Evolutionary conservation across 1,139 yeast species (phyloP), one percentile per base, ranked within the genome.

Genomic region (Spathaspora sp.): DNA sequence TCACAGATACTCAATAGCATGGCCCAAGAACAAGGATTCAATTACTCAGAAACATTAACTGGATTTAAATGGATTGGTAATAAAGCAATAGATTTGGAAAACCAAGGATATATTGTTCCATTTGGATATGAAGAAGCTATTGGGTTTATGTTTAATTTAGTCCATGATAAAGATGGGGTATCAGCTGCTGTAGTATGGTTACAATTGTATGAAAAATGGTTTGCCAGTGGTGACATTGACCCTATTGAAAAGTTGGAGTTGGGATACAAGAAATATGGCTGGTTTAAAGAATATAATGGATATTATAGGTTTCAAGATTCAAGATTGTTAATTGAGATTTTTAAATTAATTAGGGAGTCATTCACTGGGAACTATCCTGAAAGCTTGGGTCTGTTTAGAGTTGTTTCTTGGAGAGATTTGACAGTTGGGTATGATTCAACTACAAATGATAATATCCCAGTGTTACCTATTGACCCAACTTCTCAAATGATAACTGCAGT

Each of bases 31-130:
- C 75, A 80, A 46, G 86, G 86, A 0, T 84, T 86, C 60, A 71
- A 80, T 41, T 87, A 76, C 64, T 77, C 72, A 41, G 98, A 93
- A 51, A 91, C 98, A 0, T 72, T 93, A 45, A 93, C 98, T 0
- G 98, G 99, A 1, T 93, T 93, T 71, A 93, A 93, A 66, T 93
- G 99, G 99, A 86, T 93, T 43, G 99, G 98, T 2, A 93, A 93
- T 62, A 79, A 82, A 52, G 95, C 97, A 1, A 81, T 86, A 33
- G 88, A 84, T 23, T 70, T 88, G 47, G 89, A 86, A 52, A 55
- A 61, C 0, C 64, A 78, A 38, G 96, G 96, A 0, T 82, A 61
- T 56, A 56, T 46, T 6, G 96, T 91, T 1, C 96, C 97, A 0
- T 89, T 90, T 70, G 97, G 89, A 0, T 93, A 80, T 60, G 99